Base-by-base conservation (phyloP, 2,329 filamentous ascomycete species). In the Dothideomycetidae sp. region DNA sequence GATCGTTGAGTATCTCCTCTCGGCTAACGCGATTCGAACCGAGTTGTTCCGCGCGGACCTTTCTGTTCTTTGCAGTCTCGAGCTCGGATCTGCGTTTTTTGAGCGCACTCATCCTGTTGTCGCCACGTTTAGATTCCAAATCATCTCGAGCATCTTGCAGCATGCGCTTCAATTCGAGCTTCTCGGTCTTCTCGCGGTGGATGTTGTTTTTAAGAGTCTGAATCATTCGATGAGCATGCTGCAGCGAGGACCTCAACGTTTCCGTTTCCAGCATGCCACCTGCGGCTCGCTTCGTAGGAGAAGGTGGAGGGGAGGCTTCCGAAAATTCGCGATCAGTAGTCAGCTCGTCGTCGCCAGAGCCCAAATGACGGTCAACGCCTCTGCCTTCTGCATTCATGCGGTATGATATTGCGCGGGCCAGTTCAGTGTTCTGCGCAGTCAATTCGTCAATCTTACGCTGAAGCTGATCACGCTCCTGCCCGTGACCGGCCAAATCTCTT, bases 111-210 rank as follows among this genome's bases (percentile, higher is more conserved):
- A 49, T 57, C 19, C 73, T 70, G 40, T 65, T 73, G 36, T 61
- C 66, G 10, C 51, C 49, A 33, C 72, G 67, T 42, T 76, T 72
- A 32, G 73, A 60, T 57, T 84, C 90, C 17, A 98, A 63, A 52
- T 98, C 90, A 54, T 98, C 90, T 23, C 86, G 77, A 15, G 88
- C 80, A 51, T 98, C 90, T 61, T 96, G 88, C 18, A 96, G 73
- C 71, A 98, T 83, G 42, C 88, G 81, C 60, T 84, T 86, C 37
- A 96, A 72, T 59, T 98, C 90, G 17, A 96, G 73, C 66, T 94
- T 98, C 59, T 98, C 90, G 0, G 88, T 94, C 75, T 96, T 98
- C 59, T 98, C 90, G 21, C 90, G 81, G 57, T 98, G 88, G 32
- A 96, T 81, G 51, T 86, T 93, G 56, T 81, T 85, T 59, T 93